Evolutionary conservation across 1,139 yeast species (phyloP).

Genomic region (Lodderomyces theae): DNA sequence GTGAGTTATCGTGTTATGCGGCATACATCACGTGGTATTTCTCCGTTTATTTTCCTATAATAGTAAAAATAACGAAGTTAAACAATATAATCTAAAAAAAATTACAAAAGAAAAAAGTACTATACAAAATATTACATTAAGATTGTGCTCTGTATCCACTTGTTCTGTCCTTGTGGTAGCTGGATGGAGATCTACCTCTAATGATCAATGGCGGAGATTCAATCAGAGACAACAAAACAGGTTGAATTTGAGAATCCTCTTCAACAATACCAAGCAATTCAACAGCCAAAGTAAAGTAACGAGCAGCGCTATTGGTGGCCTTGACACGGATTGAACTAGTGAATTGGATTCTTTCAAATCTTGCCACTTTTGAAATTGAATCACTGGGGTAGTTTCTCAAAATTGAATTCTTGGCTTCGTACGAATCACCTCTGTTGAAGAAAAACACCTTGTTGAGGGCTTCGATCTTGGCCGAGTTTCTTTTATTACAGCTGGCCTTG

Average conservation of each 20-base stretch:
- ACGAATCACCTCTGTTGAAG: conserved; percentile 48
- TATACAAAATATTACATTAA: too few species aligned
- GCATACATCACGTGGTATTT: too few species aligned
- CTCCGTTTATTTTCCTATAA: too few species aligned
- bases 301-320: conserved; percentile 41
- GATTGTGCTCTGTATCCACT: conserved; percentile 41
- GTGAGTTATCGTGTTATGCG: too few species aligned
- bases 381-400: conserved; percentile 48
- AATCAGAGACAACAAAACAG: conserved; percentile 38
- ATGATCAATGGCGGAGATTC: conserved; percentile 65
- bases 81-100: too few species aligned
- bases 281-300: conserved; percentile 53
- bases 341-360: conserved; percentile 69
- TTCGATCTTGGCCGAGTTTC: conserved; percentile 31
- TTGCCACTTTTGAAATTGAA: conserved; percentile 56
- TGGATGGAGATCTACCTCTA: conserved; percentile 68
- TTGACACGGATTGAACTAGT: conserved; percentile 59
- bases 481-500: conserved; percentile 58
- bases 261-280: conserved; percentile 52
- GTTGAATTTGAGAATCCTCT: conserved; percentile 38
- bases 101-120: too few species aligned
- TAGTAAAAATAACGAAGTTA: too few species aligned
- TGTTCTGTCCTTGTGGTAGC: conserved; percentile 47
- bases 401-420: too few species aligned
- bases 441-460: conserved; percentile 29